phyloP scores from a whole-genome alignment of 441 rosid genomes.

The Gossypium schwendimanii region DNA sequence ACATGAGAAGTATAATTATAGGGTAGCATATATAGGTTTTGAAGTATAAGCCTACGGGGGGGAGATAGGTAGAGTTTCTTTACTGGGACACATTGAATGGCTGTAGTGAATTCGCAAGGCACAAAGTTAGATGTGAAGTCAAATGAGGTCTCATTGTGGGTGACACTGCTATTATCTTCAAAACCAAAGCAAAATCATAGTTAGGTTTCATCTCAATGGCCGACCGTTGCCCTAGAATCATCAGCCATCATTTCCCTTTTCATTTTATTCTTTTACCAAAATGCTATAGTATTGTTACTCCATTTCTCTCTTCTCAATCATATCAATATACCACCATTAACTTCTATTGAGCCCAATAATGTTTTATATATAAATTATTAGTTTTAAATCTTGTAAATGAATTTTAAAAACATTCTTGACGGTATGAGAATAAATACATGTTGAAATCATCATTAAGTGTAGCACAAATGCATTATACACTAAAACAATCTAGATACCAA shows the following conservation, averaged over 20 bases:
- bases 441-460: no score
- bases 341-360: no score
- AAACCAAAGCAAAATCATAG: neutral
- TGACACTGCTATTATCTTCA: neutral
- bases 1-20: neutral
- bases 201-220: neutral
- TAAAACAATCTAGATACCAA: no score
- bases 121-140: neutral
- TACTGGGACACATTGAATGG: neutral
- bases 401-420: no score
- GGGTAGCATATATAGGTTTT: neutral
- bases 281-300: no score
- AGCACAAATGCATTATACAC: no score
- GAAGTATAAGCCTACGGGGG: neutral
- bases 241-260: neutral
- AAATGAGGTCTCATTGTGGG: conserved; percentile 5
- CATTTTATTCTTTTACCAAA: neutral
- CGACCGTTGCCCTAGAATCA: neutral
- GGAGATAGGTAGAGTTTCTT: neutral
- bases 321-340: no score
- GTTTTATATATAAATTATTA: no score
- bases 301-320: no score
- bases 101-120: neutral
- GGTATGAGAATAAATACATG: no score
- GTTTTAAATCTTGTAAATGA: no score